These are phyloP conservation scores for Aspergillus heteromorphus DNA, from an alignment of 495 filamentous ascomycete genomes.

Conservation along the genomic window DNA sequence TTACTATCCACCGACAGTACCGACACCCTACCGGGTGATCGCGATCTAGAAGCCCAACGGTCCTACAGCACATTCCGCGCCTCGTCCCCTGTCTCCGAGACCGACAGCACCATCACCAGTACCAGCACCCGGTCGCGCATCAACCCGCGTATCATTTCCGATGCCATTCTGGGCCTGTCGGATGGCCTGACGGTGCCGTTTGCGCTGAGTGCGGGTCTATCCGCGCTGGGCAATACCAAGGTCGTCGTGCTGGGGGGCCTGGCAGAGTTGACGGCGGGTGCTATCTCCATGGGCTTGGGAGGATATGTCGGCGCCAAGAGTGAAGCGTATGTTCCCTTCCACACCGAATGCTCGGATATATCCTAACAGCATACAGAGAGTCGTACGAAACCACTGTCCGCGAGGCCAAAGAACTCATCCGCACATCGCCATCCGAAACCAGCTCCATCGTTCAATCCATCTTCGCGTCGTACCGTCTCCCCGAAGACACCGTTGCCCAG, in stretches of 20 bases:
- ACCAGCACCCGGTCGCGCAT: constrained; percentile 34
- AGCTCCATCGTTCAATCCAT: constrained; percentile 40
- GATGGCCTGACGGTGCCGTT: constrained; percentile 56
- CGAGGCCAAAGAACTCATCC: constrained; percentile 38
- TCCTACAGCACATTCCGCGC: constrained; percentile 39
- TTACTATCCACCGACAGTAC: constrained; percentile 29
- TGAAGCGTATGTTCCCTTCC: constrained; percentile 48
- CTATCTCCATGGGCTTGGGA: constrained; percentile 53
- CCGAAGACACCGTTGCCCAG: constrained; percentile 33
- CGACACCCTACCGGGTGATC: constrained; percentile 24
- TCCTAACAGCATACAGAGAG: constrained; percentile 27
- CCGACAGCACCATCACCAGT: constrained; percentile 24
- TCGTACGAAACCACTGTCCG: constrained; percentile 44
- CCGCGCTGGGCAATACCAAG: constrained; percentile 47
- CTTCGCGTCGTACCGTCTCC: constrained; percentile 47
- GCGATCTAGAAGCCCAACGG: constrained; percentile 36
- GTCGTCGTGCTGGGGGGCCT: constrained; percentile 51
- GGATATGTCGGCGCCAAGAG: constrained; percentile 63
- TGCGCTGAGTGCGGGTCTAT: constrained; percentile 51
- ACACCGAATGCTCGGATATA: background rate
- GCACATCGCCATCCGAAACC: constrained; percentile 34
- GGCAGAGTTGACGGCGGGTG: constrained; percentile 51
- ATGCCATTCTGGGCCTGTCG: constrained; percentile 55
- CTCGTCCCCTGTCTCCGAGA: constrained; percentile 17
- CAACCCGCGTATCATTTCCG: constrained; percentile 49